phyloP scores from a whole-genome alignment of 1,284 basidiomycete genomes.

The Boletellus deceptivus region DNA sequence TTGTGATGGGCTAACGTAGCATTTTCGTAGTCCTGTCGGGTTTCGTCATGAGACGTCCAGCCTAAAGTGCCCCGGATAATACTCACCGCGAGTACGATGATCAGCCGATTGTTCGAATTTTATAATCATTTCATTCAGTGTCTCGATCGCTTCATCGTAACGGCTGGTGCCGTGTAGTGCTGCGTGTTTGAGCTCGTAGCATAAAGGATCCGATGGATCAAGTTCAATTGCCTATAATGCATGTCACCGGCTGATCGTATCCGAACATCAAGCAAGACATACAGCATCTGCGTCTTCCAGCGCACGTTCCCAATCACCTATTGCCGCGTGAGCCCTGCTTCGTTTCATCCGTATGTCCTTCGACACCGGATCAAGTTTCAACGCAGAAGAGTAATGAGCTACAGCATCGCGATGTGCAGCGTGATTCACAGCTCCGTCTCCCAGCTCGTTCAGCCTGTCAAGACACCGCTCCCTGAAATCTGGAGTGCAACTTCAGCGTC shows the following conservation, averaged over 20 bases:
- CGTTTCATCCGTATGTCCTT: slow-evolving; percentile 9
- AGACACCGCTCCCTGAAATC: slow-evolving; percentile 13
- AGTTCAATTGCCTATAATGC: slow-evolving; percentile 10
- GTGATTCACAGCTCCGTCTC: slow-evolving; percentile 6
- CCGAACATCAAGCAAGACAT: not conserved
- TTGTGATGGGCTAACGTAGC: slow-evolving; percentile 12
- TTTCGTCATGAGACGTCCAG: not conserved
- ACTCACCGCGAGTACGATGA: slow-evolving; percentile 8
- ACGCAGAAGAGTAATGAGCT: slow-evolving; percentile 7
- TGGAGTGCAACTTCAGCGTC: not conserved
- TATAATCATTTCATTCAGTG: slow-evolving; percentile 5
- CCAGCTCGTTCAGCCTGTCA: slow-evolving; percentile 11
- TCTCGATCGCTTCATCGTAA: slow-evolving; percentile 17
- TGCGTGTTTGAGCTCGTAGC: slow-evolving; percentile 12
- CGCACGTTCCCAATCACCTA: slow-evolving; percentile 7
- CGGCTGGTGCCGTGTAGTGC: slow-evolving; percentile 12
- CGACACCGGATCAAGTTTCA: slow-evolving; percentile 10
- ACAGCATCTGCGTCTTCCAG: slow-evolving; percentile 19
- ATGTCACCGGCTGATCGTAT: not conserved
- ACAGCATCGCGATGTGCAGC: slow-evolving; percentile 11
- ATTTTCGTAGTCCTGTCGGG: not conserved
- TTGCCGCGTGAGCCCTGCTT: slow-evolving; percentile 1
- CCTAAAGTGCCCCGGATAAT: not conserved
- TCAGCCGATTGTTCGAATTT: slow-evolving; percentile 9
- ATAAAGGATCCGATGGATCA: slow-evolving; percentile 6